Percentiles rank a stretch among this genome's conserved stretches.
These are phyloP conservation scores for Juglanconis juglandina DNA, from an alignment of 2,329 filamentous ascomycete species.

Conservation along the genomic window DNA sequence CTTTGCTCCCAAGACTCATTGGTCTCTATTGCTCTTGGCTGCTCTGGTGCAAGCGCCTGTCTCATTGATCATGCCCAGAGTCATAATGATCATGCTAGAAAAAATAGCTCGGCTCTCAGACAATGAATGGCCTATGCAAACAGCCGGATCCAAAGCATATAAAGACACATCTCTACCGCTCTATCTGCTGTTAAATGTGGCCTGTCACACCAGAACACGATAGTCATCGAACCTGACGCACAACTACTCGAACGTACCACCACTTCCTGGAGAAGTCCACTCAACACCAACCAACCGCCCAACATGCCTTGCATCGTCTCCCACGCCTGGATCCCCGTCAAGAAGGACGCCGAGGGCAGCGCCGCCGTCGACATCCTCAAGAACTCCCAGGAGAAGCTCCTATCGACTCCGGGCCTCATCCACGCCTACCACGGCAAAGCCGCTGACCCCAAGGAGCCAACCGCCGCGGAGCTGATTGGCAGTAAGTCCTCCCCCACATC, in stretches of 20 bases:
- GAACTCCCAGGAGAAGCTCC: slow-evolving; percentile 1
- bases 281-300: not conserved
- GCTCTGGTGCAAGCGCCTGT: too few relatives aligned
- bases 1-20: too few relatives aligned
- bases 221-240: not conserved
- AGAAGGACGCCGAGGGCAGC: slow-evolving; percentile 2
- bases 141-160: too few relatives aligned
- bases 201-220: too few relatives aligned
- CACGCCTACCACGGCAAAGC: slow-evolving; percentile 12
- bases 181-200: too few relatives aligned
- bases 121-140: too few relatives aligned
- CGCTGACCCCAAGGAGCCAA: slow-evolving; percentile 14
- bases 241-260: not conserved
- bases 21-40: too few relatives aligned
- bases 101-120: too few relatives aligned
- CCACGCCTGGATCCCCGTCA: slow-evolving; percentile 18
- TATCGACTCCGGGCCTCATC: slow-evolving; percentile 10
- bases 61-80: too few relatives aligned
- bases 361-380: slow-evolving; percentile 7
- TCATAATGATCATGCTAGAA: too few relatives aligned
- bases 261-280: not conserved
- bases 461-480: slow-evolving; percentile 16
- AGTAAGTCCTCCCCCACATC: slow-evolving; percentile 1
- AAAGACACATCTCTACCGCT: not conserved
- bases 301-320: slow-evolving; percentile 19